Percentiles rank a stretch among this genome's conserved stretches.
Evolutionary conservation across 2,329 filamentous ascomycete species (phyloP).

Genomic region (Diaporthe humulicola): DNA sequence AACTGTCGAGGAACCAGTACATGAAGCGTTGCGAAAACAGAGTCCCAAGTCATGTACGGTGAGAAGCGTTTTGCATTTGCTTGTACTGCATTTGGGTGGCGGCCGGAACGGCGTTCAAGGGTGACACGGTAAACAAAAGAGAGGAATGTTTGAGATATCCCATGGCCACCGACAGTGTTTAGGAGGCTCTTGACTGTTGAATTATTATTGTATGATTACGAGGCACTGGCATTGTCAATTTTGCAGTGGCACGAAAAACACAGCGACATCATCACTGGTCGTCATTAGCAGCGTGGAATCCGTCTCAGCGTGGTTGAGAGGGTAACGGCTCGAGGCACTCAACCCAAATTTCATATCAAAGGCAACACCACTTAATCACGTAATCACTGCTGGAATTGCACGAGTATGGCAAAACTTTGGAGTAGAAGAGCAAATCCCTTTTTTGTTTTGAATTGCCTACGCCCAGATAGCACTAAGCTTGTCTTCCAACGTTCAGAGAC

Average conservation of each 20-base stretch:
- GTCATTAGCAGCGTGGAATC: neutral
- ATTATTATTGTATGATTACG: neutral
- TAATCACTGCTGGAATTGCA: neutral
- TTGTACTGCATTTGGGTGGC: constrained; percentile 7
- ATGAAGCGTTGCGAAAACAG: neutral
- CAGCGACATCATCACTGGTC: neutral
- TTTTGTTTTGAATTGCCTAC: constrained; percentile 25
- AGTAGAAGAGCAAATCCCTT: constrained; percentile 31
- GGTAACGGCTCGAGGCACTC: too few species aligned
- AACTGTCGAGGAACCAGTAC: neutral
- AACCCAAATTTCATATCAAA: neutral
- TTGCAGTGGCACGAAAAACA: neutral
- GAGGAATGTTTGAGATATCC: constrained; percentile 29
- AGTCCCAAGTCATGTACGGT: neutral
- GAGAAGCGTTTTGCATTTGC: constrained; percentile 14
- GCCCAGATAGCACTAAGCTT: constrained; percentile 26
- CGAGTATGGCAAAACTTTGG: neutral
- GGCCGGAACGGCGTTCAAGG: constrained; percentile 34
- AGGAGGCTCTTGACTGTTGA: constrained; percentile 13
- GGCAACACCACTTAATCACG: neutral
- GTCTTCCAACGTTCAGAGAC: constrained; percentile 25
- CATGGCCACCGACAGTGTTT: neutral
- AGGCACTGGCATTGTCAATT: neutral
- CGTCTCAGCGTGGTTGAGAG: too few species aligned
- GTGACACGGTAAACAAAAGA: constrained; percentile 2